Evolutionary conservation across 805 yeast species (phyloP), one percentile per base, ranked within the genome.

Genomic region (Saturnispora gosingensis): DNA sequence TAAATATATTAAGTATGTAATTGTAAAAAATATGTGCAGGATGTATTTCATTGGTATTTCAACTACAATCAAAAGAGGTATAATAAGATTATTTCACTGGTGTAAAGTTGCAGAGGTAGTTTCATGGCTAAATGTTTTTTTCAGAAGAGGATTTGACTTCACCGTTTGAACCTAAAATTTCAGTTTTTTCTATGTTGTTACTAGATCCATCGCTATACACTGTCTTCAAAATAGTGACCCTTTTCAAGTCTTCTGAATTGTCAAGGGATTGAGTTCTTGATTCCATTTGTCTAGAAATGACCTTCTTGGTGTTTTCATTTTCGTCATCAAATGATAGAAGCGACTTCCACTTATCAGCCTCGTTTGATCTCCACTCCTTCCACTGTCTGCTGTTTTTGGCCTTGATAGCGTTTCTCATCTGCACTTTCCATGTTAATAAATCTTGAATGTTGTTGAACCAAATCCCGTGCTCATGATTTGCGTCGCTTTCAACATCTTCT

Each of bases 381-480:
- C 63, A 59, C 22, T 61, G 60, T 16, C 57, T 35, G 15, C 54
- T 49, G 54, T 73, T 70, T 55, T 73, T 72, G 46, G 65, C 59
- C 49, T 68, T 71, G n/a, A 72, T 59, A n/a, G 72, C 59, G 50
- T 72, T 70, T 48, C 67, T 72, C 79, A 81, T 80, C 40, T 72
- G 69, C n/a, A 73, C 64, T 59, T 74, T 77, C 90, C 93, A 88
- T 52, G 76, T 77, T 62, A 89, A 66, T 54, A 75, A 80, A 35
- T 79, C 84, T 27, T 80, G 80, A 63, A 77, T 83, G 49, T 78
- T 83, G 24, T 72, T 72, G 70, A 88, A 89, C 65, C 76, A 86
- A 7, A 73, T 52, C 1, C 88, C 89, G 52, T 72, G 65, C 45
- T 82, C 78, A 15, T 66, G 61, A 1, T 53, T 55, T 45, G 71